Conservation (phyloP, 2,329 filamentous ascomycete species). For the Exophiala dermatitidis region DNA sequence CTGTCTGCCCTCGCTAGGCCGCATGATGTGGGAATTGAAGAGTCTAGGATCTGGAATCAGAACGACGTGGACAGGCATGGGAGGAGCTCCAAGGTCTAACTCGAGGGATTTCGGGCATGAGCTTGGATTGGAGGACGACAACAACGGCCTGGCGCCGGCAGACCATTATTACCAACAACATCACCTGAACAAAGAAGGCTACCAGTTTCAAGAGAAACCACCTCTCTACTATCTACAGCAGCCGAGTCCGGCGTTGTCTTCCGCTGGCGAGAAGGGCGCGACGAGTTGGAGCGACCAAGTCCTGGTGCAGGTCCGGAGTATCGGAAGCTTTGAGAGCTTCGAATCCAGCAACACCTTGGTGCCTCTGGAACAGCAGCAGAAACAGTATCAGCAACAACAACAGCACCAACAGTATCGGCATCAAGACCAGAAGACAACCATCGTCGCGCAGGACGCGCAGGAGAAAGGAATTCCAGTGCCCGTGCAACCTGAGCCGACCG, state of each 20-base stretch:
- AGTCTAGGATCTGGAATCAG: slow-evolving; percentile 6
- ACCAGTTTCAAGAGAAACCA: slow-evolving; percentile 2
- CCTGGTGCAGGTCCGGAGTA: not conserved
- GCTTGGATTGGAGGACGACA: slow-evolving; percentile 5
- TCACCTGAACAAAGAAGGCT: no score
- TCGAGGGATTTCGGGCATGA: slow-evolving; percentile 14
- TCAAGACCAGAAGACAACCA: not conserved
- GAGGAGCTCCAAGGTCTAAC: not conserved
- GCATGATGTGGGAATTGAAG: slow-evolving; percentile 17
- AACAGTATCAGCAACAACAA: not conserved
- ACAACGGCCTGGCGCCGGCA: not conserved
- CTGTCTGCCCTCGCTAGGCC: slow-evolving; percentile 18
- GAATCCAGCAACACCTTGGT: slow-evolving; percentile 2
- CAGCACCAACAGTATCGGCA: not conserved
- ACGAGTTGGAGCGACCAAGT: slow-evolving; percentile 1
- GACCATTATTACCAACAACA: no score
- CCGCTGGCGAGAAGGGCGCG: slow-evolving; percentile 1
- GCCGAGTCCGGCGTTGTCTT: slow-evolving; percentile 2
- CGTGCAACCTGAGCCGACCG: not conserved
- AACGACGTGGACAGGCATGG: not conserved
- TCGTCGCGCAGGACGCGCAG: not conserved
- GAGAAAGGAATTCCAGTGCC: not conserved
- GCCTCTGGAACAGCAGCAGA: not conserved
- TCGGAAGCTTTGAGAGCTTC: slow-evolving; percentile 5
- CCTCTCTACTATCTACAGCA: not conserved